Base-by-base conservation (phyloP, 441 rosid species). In the Macaranga tanarius region DNA sequence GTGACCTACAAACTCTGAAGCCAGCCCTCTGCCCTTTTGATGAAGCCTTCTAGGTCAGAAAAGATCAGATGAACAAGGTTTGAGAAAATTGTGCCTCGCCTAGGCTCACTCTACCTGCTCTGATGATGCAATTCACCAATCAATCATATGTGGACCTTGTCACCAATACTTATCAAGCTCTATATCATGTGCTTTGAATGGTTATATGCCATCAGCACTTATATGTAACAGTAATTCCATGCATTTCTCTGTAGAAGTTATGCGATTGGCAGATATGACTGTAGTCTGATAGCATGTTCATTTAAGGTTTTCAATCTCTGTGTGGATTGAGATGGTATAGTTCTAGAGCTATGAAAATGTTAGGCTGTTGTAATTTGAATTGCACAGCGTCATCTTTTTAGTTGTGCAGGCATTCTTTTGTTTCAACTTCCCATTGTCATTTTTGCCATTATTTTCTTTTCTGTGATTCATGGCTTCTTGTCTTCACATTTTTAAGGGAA, bases 1-100 rank as follows among this genome's bases (percentile, higher is more conserved):
- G 86, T 85, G 82, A 84, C 82, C 83, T 83, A 83, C 86, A 92
- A 84, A 87, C 90, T 93, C 91, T 81, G 99, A 88, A 82, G 97
- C 88, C 87, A 73, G 89, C 87, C 95, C 82, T 73, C 78, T 76
- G 75, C 69, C 80, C 81, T 64, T 80, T 73, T 77, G 80, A 73
- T 79, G 85, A 75, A 77, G 79, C 84, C 81, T 72, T 75, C 82
- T 81, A 81, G 72, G 76, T 71, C 78, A 72, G 75, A 73, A 79
- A 78, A 81, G 84, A 72, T 72, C 80, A 62, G 81, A 69, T 74
- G 82, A 64, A 72, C 82, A 47, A 69, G 68, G 45, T 72, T 75
- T 71, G 76, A 74, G 73, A 75, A 78, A 83, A 63, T 40, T 71
- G 72, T 77, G 77, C 73, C 77, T 73, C 84, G 73, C 77, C 74